Evolutionary conservation across 306 rosid genomes (phyloP), one percentile per base, ranked within the genome.

Genomic region (Lupinus albus): DNA sequence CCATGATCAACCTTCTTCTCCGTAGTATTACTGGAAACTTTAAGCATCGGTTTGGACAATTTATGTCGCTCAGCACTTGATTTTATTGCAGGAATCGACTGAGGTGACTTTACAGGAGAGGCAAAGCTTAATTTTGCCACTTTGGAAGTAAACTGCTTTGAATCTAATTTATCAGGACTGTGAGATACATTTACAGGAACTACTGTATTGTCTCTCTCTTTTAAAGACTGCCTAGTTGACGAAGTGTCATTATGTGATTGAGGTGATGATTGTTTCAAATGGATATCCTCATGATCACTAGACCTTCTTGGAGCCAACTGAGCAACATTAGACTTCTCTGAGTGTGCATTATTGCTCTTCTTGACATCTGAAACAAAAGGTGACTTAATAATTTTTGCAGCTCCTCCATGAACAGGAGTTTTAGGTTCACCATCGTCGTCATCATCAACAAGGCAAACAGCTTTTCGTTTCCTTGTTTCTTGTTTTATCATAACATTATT

Each of bases 401-500:
- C 84, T 58, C 95, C 97, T 78, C 96, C 97, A 72, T 90, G 92
- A 77, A 94, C 79, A 9, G 96, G 99, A 74, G 99, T 94, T 81
- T 88, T 94, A 13, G 96, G 92, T 71, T 82, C 75, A 0, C 83
- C 96, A 7, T 84, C 95, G 9, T 88, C 89, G 0, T 84, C 89
- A 0, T 86, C 89, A 33, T 82, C 95, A 64, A 58, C 80, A 47
- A 94, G 81, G 82, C 99, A 69, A 73, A 94, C 97, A 71, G 96
- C 97, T 76, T 94, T 85, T 42, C 96, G 82, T 57, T 82, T 94
- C 76, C 62, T 88, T 54, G 75, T 84, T 7, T 45, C 78, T 50
- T 78, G 88, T 54, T 72, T 76, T 17, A 49, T 76, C 61, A 28
- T 70, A 53, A 66, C 76, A 64, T 73, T 81, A 71, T 60, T 79